Evolutionary conservation across 2,329 filamentous ascomycete species (phyloP), one percentile per base, ranked within the genome.

Genomic region (Dactylonectria macrodidyma): DNA sequence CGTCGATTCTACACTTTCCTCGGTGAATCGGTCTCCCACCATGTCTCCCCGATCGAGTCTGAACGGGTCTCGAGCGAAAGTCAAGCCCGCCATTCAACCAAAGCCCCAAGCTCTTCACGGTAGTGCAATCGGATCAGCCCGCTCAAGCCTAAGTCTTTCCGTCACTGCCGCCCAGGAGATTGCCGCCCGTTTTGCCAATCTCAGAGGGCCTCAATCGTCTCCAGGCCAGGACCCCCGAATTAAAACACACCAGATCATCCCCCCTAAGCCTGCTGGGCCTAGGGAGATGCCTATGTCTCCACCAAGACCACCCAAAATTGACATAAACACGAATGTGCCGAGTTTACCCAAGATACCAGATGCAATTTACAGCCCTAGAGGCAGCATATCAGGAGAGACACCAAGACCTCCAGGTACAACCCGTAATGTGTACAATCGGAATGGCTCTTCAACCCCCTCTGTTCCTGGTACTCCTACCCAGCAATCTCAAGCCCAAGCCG

Each of bases 321-420:
- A 84, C 3, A 73, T 90, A 1, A 83, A 88, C 54, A 88, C 83
- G 30, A 78, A 86, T n/a, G 78, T 88, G 8, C 85, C 88, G 11
- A 84, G 84, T 16, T 82, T 94, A 75, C 92, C 92, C 11, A 92
- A 92, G 77, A 81, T 91, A 52, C 93, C 93, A 1, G 91, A 91
- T 74, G 91, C 93, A 8, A 93, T 93, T 4, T 95, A 95, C 76
- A 94, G 90, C 73, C 93, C 93, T 1, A 87, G 92, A 38, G 93
- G 93, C 33, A 92, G 90, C 63, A 85, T 91, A 5, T 90, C 91
- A 3, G 89, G 88, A 26, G 90, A 91, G 67, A 86, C 89, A 26
- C 88, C 92, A 9, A 87, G 90, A 47, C 86, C 91, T 3, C 92
- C 91, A 26, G 91, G 88, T 73, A 90, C 89, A 3, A 87, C 91